A percentile compares a stretch with the other conserved stretches of the same genome.
Conservation (phyloP, 805 yeast species). For the Kregervanrija pseudodelftensis region DNA sequence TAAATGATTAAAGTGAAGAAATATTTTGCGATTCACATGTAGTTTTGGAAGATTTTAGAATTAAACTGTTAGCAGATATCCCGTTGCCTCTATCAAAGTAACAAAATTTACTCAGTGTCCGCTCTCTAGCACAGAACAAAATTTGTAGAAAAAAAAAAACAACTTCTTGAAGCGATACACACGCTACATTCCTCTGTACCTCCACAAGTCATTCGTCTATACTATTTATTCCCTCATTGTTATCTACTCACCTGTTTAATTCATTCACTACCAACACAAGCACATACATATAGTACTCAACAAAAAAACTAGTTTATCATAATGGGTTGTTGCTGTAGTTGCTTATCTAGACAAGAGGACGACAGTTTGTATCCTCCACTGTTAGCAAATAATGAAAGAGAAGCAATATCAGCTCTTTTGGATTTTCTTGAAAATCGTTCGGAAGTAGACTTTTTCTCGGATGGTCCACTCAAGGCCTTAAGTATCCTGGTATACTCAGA, state of each 20-base stretch:
- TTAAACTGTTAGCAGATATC: too few relatives aligned
- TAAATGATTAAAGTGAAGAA: too few relatives aligned
- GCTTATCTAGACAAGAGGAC: slow-evolving; percentile 34
- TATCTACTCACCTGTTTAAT: not conserved
- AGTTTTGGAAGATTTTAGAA: too few relatives aligned
- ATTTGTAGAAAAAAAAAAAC: too few relatives aligned
- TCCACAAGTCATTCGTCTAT: slow-evolving; percentile 1
- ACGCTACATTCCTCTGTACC: too few relatives aligned
- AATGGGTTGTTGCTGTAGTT: slow-evolving; percentile 52
- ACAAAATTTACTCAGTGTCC: too few relatives aligned
- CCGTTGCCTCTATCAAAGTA: too few relatives aligned
- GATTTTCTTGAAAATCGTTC: slow-evolving; percentile 84
- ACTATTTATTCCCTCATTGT: too few relatives aligned
- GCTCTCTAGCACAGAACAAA: too few relatives aligned
- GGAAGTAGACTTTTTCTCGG: slow-evolving; percentile 83
- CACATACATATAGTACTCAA: not conserved
- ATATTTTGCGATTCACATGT: too few relatives aligned
- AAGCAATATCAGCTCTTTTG: slow-evolving; percentile 84
- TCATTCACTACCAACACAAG: not conserved
- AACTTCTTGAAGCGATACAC: too few relatives aligned
- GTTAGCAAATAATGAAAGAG: slow-evolving; percentile 92
- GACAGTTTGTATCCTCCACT: slow-evolving; percentile 69
- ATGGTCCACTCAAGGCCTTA: slow-evolving; percentile 81
- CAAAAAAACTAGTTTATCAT: not conserved
- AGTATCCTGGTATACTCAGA: slow-evolving; percentile 92